Evolutionary conservation across 345 rosid genomes (phyloP).

Genomic region (Citrus cavaleriei): DNA sequence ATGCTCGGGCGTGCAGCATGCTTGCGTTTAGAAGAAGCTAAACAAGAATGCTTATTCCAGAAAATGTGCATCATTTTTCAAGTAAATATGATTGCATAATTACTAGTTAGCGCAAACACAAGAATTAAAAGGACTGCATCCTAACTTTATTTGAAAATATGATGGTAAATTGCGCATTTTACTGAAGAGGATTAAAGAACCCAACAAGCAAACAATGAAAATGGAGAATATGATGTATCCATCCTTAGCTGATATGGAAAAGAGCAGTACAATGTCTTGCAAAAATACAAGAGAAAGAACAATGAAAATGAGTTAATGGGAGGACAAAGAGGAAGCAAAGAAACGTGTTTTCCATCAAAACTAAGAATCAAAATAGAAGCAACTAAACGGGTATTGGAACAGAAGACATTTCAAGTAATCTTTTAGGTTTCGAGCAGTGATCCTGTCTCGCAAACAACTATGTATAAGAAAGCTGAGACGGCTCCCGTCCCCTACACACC

Average conservation of each 20-base stretch:
- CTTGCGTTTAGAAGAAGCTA: too few relatives aligned
- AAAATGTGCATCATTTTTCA: too few relatives aligned
- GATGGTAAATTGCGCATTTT: not conserved
- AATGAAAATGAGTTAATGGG: not conserved
- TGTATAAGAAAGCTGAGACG: conserved; percentile 10
- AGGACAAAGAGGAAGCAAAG: not conserved
- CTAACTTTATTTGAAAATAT: not conserved
- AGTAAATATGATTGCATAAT: too few relatives aligned
- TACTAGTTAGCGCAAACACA: not conserved
- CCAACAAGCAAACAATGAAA: not conserved
- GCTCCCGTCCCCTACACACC: not conserved
- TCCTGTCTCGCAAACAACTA: not conserved
- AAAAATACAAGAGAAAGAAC: not conserved
- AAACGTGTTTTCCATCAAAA: not conserved
- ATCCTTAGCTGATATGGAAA: not conserved
- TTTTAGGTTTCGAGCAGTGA: conserved; percentile 3
- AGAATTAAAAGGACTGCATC: not conserved
- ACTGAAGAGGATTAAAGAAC: not conserved
- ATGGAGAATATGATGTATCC: not conserved
- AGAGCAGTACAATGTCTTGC: not conserved
- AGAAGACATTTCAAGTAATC: not conserved
- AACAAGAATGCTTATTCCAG: too few relatives aligned
- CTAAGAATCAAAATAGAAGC: not conserved
- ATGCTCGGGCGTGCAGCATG: too few relatives aligned
- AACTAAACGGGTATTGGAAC: not conserved